Evolutionary conservation across 1,284 basidiomycete genomes (phyloP).

Genomic region (Ganoderma sp.): DNA sequence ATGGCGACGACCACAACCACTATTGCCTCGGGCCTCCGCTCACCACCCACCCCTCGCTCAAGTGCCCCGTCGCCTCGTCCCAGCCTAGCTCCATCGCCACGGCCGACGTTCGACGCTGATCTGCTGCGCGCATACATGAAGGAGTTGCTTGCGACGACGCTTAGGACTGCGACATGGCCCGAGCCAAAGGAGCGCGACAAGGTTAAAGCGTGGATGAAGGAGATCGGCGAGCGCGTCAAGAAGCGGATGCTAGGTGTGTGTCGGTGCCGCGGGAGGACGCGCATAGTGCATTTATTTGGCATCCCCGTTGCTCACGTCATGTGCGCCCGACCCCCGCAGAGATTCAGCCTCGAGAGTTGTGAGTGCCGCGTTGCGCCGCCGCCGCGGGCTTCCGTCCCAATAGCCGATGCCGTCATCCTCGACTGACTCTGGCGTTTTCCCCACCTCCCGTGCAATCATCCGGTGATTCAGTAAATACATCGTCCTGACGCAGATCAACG

Average conservation of each 20-base stretch:
- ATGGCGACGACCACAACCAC: constrained; percentile 26
- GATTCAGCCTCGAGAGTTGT: constrained; percentile 81
- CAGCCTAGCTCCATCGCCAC: constrained; percentile 56
- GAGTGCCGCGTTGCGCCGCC: constrained; percentile 44
- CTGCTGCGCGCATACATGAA: constrained; percentile 78
- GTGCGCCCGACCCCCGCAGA: constrained; percentile 44
- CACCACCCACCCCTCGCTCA: constrained; percentile 57
- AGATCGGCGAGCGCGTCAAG: constrained; percentile 81
- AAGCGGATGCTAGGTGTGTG: constrained; percentile 70
- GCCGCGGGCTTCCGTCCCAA: constrained; percentile 10
- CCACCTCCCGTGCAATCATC: background rate
- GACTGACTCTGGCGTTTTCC: constrained; percentile 10
- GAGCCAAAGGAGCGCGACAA: constrained; percentile 69
- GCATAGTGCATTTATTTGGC: constrained; percentile 1
- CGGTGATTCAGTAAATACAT: constrained; percentile 70
- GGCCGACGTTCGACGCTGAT: constrained; percentile 73
- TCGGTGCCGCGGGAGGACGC: background rate
- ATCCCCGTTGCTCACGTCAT: constrained; percentile 3
- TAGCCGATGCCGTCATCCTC: background rate
- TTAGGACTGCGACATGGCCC: constrained; percentile 70
- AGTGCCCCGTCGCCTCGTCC: constrained; percentile 64
- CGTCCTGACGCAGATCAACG: constrained; percentile 80
- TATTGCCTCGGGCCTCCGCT: constrained; percentile 57
- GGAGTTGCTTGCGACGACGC: constrained; percentile 71
- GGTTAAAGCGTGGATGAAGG: constrained; percentile 77